Evolutionary conservation across 176 grass and related monocot species (phyloP).

Genomic region (Musa acuminata): DNA sequence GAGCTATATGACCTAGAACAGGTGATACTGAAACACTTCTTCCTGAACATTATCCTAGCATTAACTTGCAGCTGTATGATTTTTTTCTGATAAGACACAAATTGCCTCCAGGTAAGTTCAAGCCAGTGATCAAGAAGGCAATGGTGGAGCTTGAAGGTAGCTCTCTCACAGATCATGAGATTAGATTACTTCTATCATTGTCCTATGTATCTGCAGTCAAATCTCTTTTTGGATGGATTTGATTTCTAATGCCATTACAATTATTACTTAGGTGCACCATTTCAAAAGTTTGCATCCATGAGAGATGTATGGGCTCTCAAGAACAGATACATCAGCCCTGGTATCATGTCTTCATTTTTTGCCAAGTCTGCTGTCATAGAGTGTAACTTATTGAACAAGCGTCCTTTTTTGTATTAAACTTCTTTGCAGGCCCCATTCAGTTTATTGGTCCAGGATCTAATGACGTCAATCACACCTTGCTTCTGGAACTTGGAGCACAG

Average conservation of each 20-base stretch:
- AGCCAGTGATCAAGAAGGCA: slow-evolving; percentile 99
- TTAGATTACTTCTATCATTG: not conserved
- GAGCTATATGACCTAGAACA: not conserved
- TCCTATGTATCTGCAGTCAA: not conserved
- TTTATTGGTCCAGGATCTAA: slow-evolving; percentile 77
- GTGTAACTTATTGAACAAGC: not conserved
- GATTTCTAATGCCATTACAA: slow-evolving; percentile 15
- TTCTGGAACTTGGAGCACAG: slow-evolving; percentile 61
- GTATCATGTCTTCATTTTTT: slow-evolving; percentile 20
- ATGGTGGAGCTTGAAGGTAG: slow-evolving; percentile 99
- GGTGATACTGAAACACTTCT: not conserved
- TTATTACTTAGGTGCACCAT: slow-evolving; percentile 59
- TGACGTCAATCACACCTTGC: slow-evolving; percentile 74
- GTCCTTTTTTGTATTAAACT: not conserved
- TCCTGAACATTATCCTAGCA: not conserved
- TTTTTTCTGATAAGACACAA: not conserved
- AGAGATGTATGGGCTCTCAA: slow-evolving; percentile 80
- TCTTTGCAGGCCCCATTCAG: slow-evolving; percentile 65
- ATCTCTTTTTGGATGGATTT: not conserved
- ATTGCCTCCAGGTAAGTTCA: slow-evolving; percentile 64
- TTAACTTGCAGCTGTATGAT: not conserved
- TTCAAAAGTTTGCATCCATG: slow-evolving; percentile 78
- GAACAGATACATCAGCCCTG: slow-evolving; percentile 94
- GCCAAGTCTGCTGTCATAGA: not conserved
- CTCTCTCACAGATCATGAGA: not conserved